These are phyloP conservation scores for Globisporangium alternatum DNA, from an alignment of 352 stramenopile species.

Conservation along the genomic window DNA sequence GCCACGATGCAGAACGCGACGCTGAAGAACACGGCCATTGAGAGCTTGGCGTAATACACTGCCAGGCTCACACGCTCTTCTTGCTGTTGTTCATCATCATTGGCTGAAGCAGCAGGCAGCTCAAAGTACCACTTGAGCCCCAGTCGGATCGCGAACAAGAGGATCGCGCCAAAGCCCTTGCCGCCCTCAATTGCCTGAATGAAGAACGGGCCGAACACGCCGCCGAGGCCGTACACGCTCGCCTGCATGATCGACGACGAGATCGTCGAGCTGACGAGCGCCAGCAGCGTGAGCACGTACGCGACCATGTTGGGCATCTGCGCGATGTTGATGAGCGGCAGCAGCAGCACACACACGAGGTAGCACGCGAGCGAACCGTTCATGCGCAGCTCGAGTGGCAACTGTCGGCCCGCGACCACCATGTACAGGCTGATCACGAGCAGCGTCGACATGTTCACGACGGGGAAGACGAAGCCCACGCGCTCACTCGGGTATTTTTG, in stretches of 20 bases:
- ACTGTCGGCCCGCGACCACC: conserved; percentile 63
- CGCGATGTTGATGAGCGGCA: conserved; percentile 64
- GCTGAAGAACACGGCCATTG: conserved; percentile 68
- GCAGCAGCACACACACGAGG: conserved; percentile 48
- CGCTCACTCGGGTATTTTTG: conserved; percentile 60
- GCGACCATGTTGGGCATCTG: conserved; percentile 36
- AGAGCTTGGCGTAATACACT: conserved; percentile 26
- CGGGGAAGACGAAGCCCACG: conserved; percentile 75
- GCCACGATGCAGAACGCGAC: conserved; percentile 52
- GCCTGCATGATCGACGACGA: conserved; percentile 70
- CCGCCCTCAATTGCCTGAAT: conserved; percentile 77
- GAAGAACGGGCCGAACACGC: conserved; percentile 75
- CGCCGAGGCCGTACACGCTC: conserved; percentile 67
- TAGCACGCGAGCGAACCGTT: conserved; percentile 51
- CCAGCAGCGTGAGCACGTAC: conserved; percentile 58
- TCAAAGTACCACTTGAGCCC: conserved; percentile 55
- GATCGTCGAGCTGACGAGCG: conserved; percentile 63
- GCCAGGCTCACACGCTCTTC: not conserved
- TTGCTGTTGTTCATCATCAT: conserved; percentile 10
- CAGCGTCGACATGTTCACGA: conserved; percentile 84
- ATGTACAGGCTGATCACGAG: conserved; percentile 79
- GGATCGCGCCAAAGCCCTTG: conserved; percentile 72
- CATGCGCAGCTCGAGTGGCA: conserved; percentile 58
- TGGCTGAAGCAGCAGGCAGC: not conserved
- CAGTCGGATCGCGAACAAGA: conserved; percentile 66